Conservation (phyloP, 2,329 filamentous ascomycete species). For the Ophiocordyceps australis region DNA sequence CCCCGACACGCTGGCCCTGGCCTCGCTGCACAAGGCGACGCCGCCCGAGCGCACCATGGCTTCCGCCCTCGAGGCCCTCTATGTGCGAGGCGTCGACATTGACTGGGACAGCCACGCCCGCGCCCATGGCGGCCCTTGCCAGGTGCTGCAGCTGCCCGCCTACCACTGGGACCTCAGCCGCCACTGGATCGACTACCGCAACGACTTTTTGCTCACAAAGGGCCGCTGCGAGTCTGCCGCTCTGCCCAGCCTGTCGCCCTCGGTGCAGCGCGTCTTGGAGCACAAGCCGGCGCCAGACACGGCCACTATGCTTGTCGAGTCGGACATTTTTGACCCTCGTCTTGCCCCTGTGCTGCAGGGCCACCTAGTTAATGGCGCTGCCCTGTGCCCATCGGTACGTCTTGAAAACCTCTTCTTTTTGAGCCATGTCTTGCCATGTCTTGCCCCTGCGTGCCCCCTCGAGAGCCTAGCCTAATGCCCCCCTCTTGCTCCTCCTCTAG, state of each 20-base stretch:
- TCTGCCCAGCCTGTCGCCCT: not conserved
- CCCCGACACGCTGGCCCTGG: not conserved
- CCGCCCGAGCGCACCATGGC: not conserved
- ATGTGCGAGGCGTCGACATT: constrained; percentile 31
- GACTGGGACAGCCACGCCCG: constrained; percentile 53
- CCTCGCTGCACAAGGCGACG: not conserved
- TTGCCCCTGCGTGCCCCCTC: too few relatives aligned
- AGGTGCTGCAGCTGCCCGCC: constrained; percentile 41
- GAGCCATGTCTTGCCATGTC: not conserved
- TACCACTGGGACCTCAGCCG: constrained; percentile 60
- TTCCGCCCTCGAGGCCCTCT: not conserved
- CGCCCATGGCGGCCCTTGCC: constrained; percentile 14
- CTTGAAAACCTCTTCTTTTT: not conserved
- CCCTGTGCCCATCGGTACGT: constrained; percentile 2
- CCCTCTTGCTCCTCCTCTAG: too few relatives aligned
- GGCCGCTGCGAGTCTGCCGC: not conserved
- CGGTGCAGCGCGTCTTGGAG: constrained; percentile 27
- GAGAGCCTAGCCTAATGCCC: too few relatives aligned
- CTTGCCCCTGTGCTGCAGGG: constrained; percentile 1
- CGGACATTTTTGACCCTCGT: constrained; percentile 5
- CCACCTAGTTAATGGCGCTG: constrained; percentile 2
- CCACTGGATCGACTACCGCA: constrained; percentile 46
- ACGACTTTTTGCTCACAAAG: constrained; percentile 45
- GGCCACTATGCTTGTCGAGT: constrained; percentile 35
- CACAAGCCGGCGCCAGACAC: constrained; percentile 22